Base-by-base conservation (phyloP, 2,329 filamentous ascomycete genomes). In the Beauveria brongniartii region DNA sequence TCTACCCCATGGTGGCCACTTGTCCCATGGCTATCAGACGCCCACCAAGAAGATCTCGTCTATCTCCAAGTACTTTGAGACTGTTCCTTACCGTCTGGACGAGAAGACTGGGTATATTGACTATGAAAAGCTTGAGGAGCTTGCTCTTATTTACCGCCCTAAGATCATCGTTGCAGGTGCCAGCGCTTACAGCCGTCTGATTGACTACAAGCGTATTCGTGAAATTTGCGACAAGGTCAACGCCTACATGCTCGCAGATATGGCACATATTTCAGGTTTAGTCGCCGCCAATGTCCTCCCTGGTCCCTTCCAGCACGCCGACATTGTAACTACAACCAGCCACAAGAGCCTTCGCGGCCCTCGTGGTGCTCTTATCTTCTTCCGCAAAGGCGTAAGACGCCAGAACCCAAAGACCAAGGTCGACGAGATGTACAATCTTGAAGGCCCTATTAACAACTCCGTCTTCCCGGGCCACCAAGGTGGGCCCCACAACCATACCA, bases 401-500 rank as follows among this genome's bases (percentile, higher is more conserved):
- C 85, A 87, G 57, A 89, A 96, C 74, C 78, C 88, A 64, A 96
- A 96, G 82, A 91, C 88, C 54, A 92, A 92, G 71, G 88, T 89
- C 73, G 87, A 96, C 70, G 86, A 89, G 67, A 76, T 90, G 72
- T 99, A 97, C 77, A 88, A 97, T 70, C 88, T 99, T 47, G 94
- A 97, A 75, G 83, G 82, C 30, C 90, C 92, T 61, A 99, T 99
- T 79, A 99, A 99, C 78, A 85, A 86, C 68, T 96, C 93, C 61
- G 94, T 99, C 64, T 99, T 99, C 82, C 94, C 94, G 18, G 94
- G 94, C 61, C 94, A 99, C 77, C 94, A 99, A 75, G 94, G 94
- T 72, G 94, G 94, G 26, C 94, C 94, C 59, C 94, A 99, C 79
- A 99, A 99, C 80, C 94, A 99, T 81, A 99, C 94, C 68, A 99